Percentiles rank a stretch among this genome's conserved stretches.
phyloP scores from a whole-genome alignment of 305 asterid species.

The Ilex paraguariensis region DNA sequence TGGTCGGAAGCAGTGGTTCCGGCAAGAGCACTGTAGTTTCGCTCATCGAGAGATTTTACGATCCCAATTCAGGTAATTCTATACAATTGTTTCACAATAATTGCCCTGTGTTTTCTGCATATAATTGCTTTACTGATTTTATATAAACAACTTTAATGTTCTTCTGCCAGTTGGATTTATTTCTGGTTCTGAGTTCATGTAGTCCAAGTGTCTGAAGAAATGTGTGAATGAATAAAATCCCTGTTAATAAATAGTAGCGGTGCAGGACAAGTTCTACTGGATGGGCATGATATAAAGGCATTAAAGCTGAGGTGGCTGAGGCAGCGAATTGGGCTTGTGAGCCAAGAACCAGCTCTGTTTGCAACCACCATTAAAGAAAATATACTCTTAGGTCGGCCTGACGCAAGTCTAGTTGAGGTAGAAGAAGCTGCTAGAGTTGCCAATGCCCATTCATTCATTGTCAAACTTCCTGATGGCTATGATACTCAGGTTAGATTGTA shows the following conservation, averaged over 20 bases:
- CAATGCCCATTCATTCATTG: conserved; percentile 87
- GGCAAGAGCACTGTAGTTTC: conserved; percentile 98
- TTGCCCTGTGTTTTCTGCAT: too few relatives aligned
- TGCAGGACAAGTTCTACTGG: conserved; percentile 82
- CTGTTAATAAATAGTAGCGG: conserved; percentile 19
- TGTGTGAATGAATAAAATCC: conserved; percentile 10
- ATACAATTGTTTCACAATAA: too few relatives aligned
- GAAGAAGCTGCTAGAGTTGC: conserved; percentile 99
- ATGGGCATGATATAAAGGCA: conserved; percentile 78
- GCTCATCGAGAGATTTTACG: conserved; percentile 93
- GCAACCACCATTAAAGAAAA: conserved; percentile 92
- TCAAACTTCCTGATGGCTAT: conserved; percentile 90
- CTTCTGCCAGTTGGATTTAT: too few relatives aligned
- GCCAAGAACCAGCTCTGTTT: conserved; percentile 98
- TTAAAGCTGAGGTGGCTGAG: conserved; percentile 85
- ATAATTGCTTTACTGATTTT: too few relatives aligned
- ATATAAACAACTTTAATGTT: too few relatives aligned
- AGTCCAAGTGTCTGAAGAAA: conserved; percentile 5
- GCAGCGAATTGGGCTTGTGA: conserved; percentile 93
- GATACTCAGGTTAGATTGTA: conserved; percentile 79
- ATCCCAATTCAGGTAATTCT: conserved; percentile 73
- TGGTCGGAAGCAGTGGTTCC: conserved; percentile 99
- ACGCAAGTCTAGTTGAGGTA: conserved; percentile 62
- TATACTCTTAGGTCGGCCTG: conserved; percentile 84
- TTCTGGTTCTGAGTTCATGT: conserved; percentile 8